These are phyloP conservation scores for Russula emetica DNA, from an alignment of 768 basidiomycete species.

Conservation along the genomic window DNA sequence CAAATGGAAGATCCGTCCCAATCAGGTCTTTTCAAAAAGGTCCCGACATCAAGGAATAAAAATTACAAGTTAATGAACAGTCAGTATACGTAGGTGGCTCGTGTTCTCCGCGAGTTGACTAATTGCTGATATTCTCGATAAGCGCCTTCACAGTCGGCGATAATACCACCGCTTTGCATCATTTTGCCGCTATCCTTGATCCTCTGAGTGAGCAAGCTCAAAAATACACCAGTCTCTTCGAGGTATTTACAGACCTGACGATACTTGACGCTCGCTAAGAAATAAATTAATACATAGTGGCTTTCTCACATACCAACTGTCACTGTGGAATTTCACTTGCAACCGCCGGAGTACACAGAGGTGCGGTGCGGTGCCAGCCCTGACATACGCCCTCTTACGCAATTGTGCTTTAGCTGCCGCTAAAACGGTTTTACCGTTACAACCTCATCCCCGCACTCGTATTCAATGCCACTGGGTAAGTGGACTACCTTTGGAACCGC, in stretches of 20 bases:
- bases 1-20: slow-evolving; percentile 72
- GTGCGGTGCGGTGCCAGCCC: slow-evolving; percentile 46
- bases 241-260: slow-evolving; percentile 43
- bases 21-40: slow-evolving; percentile 64
- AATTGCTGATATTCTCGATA: slow-evolving; percentile 17
- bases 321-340: slow-evolving; percentile 73
- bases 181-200: slow-evolving; percentile 72
- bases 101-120: slow-evolving; percentile 1
- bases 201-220: slow-evolving; percentile 83
- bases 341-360: slow-evolving; percentile 64
- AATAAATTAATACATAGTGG: slow-evolving; percentile 50
- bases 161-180: slow-evolving; percentile 58
- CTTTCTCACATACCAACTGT: slow-evolving; percentile 57
- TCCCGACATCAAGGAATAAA: slow-evolving; percentile 52
- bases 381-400: background rate
- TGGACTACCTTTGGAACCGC: slow-evolving; percentile 13
- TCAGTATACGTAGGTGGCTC: slow-evolving; percentile 55
- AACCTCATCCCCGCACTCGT: slow-evolving; percentile 51
- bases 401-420: slow-evolving; percentile 54
- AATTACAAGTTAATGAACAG: slow-evolving; percentile 58
- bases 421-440: slow-evolving; percentile 91
- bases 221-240: slow-evolving; percentile 75
- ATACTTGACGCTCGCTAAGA: slow-evolving; percentile 1
- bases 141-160: slow-evolving; percentile 73
- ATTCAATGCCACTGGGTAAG: slow-evolving; percentile 73